Evolutionary conservation across 148 eudicot genomes (phyloP), one percentile per base, ranked within the genome.

Genomic region (Fallopia convolvulus): DNA sequence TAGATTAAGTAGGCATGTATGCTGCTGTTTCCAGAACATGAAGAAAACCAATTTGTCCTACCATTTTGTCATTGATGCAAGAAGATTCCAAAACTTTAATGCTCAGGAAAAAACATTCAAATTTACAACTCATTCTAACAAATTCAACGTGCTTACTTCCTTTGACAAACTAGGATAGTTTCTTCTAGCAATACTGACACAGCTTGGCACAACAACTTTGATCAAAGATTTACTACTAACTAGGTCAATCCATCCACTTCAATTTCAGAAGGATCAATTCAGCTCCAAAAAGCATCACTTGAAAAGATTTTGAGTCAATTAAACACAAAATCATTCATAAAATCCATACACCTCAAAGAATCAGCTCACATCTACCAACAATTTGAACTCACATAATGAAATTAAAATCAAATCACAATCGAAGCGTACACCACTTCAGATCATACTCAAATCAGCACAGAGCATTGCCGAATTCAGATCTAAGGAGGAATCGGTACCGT

Each of bases 401-500:
- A 36, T 36, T 4, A 15, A 33, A 68, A 15, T 3, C 5, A 8
- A 30, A 32, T 32, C 39, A 30, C 10, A 30, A 30, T 65, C 2
- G 70, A 65, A 65, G 12, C 40, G 40, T 3, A 32, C 65, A 65
- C 4, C 8, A 36, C 9, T 68, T 6, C 72, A 65, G 41, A 30
- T 65, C 70, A 65, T 41, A 63, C 44, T 33, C 20, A 36, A 39
- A 68, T 17, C 20, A 36, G 72, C 72, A 15, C 21, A 30, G 33
- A 32, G 17, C 70, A 5, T 14, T 3, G 14, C 6, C 30, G 15
- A 68, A 68, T 33, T 17, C 44, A 68, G 44, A 68, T 68, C 44
- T 39, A 33, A 26, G 32, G 5, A 40, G 58, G 10, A 48, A 47
- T 15, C n/a, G 44, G n/a, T 87, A 95, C 99, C 92, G 75, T 84